Percentiles rank a stretch among this genome's conserved stretches.
These are phyloP conservation scores for Crithidia thermophila DNA, from an alignment of 208 protist species.

Conservation along the genomic window DNA sequence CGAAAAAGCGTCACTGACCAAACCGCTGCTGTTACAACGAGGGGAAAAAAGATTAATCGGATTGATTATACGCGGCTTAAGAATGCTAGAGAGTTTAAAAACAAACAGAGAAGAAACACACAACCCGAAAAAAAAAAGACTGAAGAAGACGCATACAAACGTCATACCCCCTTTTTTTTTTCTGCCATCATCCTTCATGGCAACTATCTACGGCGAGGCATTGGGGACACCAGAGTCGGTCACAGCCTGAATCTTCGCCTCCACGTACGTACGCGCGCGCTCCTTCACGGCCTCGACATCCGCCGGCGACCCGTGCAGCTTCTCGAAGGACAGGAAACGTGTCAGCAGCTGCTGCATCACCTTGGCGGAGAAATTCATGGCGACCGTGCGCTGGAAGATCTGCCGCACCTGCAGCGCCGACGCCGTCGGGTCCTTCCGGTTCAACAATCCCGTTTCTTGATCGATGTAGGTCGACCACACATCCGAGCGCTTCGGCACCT, in stretches of 20 bases:
- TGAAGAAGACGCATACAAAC: background rate
- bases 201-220: background rate
- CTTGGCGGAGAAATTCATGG: constrained; percentile 83
- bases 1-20: no score
- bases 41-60: no score
- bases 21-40: no score
- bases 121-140: no score
- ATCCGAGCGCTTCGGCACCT: constrained; percentile 87
- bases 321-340: constrained; percentile 96
- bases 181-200: background rate
- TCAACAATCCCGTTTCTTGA: constrained; percentile 81
- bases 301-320: constrained; percentile 78
- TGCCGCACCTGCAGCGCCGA: constrained; percentile 59
- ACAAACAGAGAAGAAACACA: no score
- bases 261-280: constrained; percentile 93
- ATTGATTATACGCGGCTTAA: no score
- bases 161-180: background rate
- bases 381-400: constrained; percentile 82
- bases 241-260: constrained; percentile 82
- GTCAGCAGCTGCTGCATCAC: constrained; percentile 96
- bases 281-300: constrained; percentile 94
- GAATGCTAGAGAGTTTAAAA: no score
- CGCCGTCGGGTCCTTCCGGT: constrained; percentile 42
- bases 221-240: constrained; percentile 31
- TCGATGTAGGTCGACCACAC: constrained; percentile 92